A percentile compares a stretch with the other conserved stretches of the same genome.
Evolutionary conservation across 164 flowering plant genomes (phyloP).

Genomic region (Umbilicus rupestris): DNA sequence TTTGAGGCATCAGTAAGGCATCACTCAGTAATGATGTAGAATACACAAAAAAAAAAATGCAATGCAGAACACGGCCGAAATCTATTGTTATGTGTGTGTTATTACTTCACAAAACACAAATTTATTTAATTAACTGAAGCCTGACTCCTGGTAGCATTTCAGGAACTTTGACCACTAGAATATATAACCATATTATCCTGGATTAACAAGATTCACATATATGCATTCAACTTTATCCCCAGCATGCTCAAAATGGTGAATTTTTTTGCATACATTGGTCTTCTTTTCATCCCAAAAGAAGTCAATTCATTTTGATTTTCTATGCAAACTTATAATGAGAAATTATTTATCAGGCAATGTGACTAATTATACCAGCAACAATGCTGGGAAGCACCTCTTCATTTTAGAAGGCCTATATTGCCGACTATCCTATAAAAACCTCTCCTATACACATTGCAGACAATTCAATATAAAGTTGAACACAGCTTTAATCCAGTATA

Average conservation of each 20-base stretch:
- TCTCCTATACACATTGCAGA: background rate
- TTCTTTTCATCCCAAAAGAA: background rate
- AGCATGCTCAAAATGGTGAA: background rate
- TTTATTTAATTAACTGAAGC: background rate
- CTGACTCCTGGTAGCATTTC: background rate
- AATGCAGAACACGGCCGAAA: background rate
- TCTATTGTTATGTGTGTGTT: background rate
- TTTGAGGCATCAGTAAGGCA: slow-evolving; percentile 17
- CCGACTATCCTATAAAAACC: background rate
- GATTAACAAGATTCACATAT: too few relatives aligned
- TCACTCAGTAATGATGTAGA: background rate
- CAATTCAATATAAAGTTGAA: background rate
- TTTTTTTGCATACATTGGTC: background rate
- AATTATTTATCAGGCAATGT: background rate
- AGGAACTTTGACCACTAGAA: background rate
- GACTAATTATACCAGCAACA: background rate
- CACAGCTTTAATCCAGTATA: background rate
- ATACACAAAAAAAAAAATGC: background rate
- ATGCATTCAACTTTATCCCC: background rate
- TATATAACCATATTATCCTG: too few relatives aligned
- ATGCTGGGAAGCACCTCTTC: background rate
- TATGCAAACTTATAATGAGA: background rate
- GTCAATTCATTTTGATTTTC: background rate
- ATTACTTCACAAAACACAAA: background rate
- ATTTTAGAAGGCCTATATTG: too few relatives aligned